phyloP scores from a whole-genome alignment of 805 yeast species.

The Yamadazyma olivae region DNA sequence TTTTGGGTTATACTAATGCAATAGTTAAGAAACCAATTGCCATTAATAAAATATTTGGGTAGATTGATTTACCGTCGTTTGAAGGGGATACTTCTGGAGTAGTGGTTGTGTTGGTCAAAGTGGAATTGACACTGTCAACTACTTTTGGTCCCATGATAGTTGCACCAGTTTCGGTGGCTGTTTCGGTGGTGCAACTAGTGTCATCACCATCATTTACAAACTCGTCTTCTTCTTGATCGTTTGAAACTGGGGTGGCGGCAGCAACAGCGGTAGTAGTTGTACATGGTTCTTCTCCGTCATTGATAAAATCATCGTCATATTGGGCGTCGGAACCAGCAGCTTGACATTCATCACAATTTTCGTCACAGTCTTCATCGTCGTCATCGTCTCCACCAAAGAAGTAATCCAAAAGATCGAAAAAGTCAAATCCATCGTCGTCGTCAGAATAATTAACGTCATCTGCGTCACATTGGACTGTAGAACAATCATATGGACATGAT shows the following conservation, averaged over 20 bases:
- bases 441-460: slow-evolving; percentile 13
- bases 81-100: slow-evolving; percentile 8
- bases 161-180: not conserved
- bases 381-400: slow-evolving; percentile 13
- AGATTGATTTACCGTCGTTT: not conserved
- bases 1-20: too few species aligned
- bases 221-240: not conserved
- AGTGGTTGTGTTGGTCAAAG: slow-evolving; percentile 5
- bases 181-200: not conserved
- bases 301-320: slow-evolving; percentile 12
- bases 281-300: slow-evolving; percentile 12
- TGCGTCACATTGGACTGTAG: slow-evolving; percentile 12
- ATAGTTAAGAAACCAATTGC: not conserved
- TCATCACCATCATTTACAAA: not conserved
- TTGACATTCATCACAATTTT: slow-evolving; percentile 14
- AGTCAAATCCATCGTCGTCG: slow-evolving; percentile 14
- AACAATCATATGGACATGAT: slow-evolving; percentile 11
- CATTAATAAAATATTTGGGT: not conserved
- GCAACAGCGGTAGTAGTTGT: slow-evolving; percentile 7
- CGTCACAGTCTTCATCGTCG: slow-evolving; percentile 14
- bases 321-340: slow-evolving; percentile 9
- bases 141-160: not conserved
- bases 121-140: not conserved
- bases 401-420: slow-evolving; percentile 11
- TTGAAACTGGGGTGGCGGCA: not conserved